A percentile compares a stretch with the other conserved stretches of the same genome.
Evolutionary conservation across 78 protist species (phyloP).

Genomic region (Dictyostelium intermedium): DNA sequence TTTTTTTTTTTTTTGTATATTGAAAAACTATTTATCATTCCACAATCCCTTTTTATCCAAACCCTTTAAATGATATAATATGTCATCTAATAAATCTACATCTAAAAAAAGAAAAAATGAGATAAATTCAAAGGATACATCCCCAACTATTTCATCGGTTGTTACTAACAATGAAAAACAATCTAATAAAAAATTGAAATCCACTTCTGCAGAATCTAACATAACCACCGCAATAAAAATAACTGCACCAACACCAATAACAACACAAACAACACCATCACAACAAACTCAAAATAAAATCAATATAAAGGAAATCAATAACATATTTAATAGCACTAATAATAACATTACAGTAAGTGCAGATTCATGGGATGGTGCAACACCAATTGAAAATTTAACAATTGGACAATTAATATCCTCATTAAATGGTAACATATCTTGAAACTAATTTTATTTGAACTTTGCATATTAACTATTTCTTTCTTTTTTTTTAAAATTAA

Average conservation of each 20-base stretch:
- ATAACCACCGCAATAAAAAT: background rate
- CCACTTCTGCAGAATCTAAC: background rate
- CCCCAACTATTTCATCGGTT: background rate
- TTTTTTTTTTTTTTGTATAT: too few relatives aligned
- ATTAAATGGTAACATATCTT: constrained; percentile 27
- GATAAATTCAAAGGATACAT: background rate
- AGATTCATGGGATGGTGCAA: constrained; percentile 24
- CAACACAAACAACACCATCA: background rate
- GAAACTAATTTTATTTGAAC: too few relatives aligned
- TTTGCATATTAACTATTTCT: background rate
- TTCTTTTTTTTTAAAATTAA: background rate
- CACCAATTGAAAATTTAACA: constrained; percentile 38
- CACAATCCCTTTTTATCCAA: too few relatives aligned
- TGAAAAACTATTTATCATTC: too few relatives aligned
- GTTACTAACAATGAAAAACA: background rate
- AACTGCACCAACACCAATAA: background rate
- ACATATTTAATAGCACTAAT: background rate
- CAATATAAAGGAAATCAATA: background rate
- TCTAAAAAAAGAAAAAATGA: background rate
- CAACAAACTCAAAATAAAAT: background rate
- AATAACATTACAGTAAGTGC: background rate
- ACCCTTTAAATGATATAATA: background rate
- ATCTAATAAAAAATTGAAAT: background rate
- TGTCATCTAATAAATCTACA: background rate
- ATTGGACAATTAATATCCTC: constrained; percentile 38